Evolutionary conservation across 2,329 filamentous ascomycete species (phyloP), one percentile per base, ranked within the genome.

Genomic region (Cladosporium sp.): DNA sequence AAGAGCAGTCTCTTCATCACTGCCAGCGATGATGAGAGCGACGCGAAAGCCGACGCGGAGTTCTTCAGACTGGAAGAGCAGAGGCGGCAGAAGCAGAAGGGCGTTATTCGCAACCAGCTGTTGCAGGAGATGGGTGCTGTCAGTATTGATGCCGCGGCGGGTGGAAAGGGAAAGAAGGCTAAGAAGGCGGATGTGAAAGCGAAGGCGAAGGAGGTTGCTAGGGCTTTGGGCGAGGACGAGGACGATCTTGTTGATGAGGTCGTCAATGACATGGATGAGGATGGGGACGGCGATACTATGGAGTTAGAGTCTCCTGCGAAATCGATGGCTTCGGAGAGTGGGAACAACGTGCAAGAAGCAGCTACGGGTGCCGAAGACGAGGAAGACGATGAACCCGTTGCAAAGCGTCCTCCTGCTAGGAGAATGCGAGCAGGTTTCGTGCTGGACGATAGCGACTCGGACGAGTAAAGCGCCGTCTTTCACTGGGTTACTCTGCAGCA

Each of bases 1-100:
- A 97, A 97, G 79, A 95, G 89, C 67, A 86, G 87, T 22, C 75
- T 93, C 39, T 93, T 86, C 67, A 88, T 99, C 52, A 84, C 88
- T 59, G 86, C 88, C 38, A 91, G 88, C 65, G 94, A 97, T 70
- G 94, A 97, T 55, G 92, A 96, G 65, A 87, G 83, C n/a, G 91
- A 96, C 68, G 85, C 83, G 36, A 90, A 92, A 49, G 83, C 84
- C 59, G 84, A 89, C 73, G 78, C 71, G 20, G 85, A 83, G 19
- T 97, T 97, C 74, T 97, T 93, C 73, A 85, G 82, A 2, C 81
- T 84, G 15, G 92, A 97, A 74, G 85, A 87, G 72, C 76, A 82
- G 63, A 79, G 88, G 60, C 80, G 89, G 51, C 80, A 84, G 63
- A 82, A 82, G 50, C 82, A 81, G 54, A 74, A 74, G 28, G 73